A percentile compares a stretch with the other conserved stretches of the same genome.
Conservation (phyloP, 2,329 filamentous ascomycete species). For the Huntiella abstrusa region DNA sequence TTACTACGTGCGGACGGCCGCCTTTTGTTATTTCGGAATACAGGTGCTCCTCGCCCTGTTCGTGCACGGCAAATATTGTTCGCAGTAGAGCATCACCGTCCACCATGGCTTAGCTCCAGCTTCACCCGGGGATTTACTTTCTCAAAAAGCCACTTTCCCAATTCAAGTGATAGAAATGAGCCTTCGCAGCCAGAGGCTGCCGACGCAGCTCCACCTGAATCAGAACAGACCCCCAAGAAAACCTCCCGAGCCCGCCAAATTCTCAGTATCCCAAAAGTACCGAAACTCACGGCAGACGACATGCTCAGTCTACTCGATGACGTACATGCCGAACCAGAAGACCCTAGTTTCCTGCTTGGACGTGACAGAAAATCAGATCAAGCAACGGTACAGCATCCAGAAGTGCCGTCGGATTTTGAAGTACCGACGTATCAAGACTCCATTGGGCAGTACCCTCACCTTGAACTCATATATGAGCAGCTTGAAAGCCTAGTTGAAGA, state of each 20-base stretch:
- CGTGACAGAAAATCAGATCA: slow-evolving; percentile 33
- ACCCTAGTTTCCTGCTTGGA: slow-evolving; percentile 33
- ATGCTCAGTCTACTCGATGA: slow-evolving; percentile 35
- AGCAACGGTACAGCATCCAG: slow-evolving; percentile 30
- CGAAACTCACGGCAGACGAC: slow-evolving; percentile 20
- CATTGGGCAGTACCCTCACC: slow-evolving; percentile 18
- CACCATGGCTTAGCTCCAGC: no score
- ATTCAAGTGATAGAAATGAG: no score
- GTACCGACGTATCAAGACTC: slow-evolving; percentile 27
- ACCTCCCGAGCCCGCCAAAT: background rate
- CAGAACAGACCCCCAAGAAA: no score
- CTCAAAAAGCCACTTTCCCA: no score
- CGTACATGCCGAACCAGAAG: slow-evolving; percentile 23
- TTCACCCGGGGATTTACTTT: no score
- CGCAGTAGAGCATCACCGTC: no score
- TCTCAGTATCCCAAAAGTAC: background rate
- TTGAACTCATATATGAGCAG: slow-evolving; percentile 19
- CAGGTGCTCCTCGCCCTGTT: no score
- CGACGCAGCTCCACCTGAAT: background rate
- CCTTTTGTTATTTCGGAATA: no score
- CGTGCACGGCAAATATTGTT: no score
- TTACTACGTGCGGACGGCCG: no score
- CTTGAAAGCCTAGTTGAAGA: slow-evolving; percentile 23
- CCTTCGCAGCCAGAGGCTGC: no score
- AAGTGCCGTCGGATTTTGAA: slow-evolving; percentile 28